A percentile compares a stretch with the other conserved stretches of the same genome.
Evolutionary conservation across 345 rosid species (phyloP).

Genomic region (Nasturtium officinale): DNA sequence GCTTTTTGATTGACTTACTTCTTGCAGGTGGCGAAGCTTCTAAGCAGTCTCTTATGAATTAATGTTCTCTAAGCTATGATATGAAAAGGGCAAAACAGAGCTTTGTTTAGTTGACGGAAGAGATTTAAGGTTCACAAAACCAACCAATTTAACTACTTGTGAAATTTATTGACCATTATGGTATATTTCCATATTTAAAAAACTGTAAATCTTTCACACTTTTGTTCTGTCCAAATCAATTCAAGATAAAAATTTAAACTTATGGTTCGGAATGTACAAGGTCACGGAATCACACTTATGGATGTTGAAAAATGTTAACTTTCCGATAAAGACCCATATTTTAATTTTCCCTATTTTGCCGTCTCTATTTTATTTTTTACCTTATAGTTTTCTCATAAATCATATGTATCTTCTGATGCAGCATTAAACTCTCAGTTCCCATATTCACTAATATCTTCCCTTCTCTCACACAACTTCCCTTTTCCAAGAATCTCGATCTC

Average conservation of each 20-base stretch:
- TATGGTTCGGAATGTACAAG: conserved; percentile 41
- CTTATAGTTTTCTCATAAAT: conserved; percentile 1
- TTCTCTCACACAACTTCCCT: conserved; percentile 16
- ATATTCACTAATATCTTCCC: conserved; percentile 33
- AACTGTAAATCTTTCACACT: neutral
- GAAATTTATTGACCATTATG: neutral
- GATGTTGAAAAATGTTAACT: conserved; percentile 8
- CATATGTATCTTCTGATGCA: conserved; percentile 33
- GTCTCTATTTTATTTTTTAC: neutral
- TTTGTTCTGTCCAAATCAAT: conserved; percentile 21
- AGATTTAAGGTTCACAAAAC: conserved; percentile 17
- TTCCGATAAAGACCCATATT: conserved; percentile 19
- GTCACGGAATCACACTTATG: conserved; percentile 35
- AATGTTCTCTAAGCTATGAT: neutral
- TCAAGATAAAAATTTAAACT: conserved; percentile 13
- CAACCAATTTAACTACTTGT: neutral
- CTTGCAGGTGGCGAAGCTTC: neutral
- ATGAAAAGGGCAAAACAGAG: conserved; percentile 16
- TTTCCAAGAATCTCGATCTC: conserved; percentile 21
- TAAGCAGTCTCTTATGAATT: too few species aligned
- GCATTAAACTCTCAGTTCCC: conserved; percentile 34
- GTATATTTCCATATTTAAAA: neutral
- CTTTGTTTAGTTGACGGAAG: neutral
- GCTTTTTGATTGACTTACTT: neutral
- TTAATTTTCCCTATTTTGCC: neutral